phyloP scores from a whole-genome alignment of 176 grass and related monocot genomes.

The Aegilops umbellulata region DNA sequence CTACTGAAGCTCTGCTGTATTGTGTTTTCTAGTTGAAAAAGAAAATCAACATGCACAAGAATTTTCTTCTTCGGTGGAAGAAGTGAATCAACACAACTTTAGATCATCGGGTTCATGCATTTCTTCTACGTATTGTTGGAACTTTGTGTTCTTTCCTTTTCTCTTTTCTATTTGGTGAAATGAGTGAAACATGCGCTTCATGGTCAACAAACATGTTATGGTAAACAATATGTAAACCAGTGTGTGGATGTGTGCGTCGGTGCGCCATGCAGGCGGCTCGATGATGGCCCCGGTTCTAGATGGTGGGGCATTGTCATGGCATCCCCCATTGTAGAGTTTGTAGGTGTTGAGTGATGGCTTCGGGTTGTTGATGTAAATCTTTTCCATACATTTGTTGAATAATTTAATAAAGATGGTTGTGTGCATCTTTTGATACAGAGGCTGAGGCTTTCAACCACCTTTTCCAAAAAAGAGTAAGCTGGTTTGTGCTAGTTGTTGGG shows the following conservation, averaged over 20 bases:
- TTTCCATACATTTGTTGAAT: no score
- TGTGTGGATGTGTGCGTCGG: no score
- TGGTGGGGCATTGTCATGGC: no score
- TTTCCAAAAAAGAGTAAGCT: no score
- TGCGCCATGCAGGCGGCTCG: no score
- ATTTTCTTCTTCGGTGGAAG: constrained; percentile 81
- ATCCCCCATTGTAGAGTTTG: no score
- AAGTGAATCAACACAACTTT: constrained; percentile 35
- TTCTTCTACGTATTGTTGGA: not conserved
- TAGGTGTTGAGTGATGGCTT: no score
- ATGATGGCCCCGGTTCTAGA: no score
- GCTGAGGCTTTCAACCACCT: no score
- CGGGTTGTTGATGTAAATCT: no score
- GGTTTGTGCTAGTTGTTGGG: not conserved
- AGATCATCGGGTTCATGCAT: not conserved
- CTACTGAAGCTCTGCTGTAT: constrained; percentile 70
- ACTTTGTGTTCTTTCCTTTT: not conserved
- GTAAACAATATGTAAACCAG: not conserved
- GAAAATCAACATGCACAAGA: constrained; percentile 82
- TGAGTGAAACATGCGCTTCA: not conserved
- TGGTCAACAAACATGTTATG: not conserved
- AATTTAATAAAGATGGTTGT: no score
- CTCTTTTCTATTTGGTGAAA: not conserved
- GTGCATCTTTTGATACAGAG: no score
- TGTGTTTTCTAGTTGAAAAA: constrained; percentile 63